Base-by-base conservation (phyloP, 139 green algal species). In the Picochlorum costavermella region DNA sequence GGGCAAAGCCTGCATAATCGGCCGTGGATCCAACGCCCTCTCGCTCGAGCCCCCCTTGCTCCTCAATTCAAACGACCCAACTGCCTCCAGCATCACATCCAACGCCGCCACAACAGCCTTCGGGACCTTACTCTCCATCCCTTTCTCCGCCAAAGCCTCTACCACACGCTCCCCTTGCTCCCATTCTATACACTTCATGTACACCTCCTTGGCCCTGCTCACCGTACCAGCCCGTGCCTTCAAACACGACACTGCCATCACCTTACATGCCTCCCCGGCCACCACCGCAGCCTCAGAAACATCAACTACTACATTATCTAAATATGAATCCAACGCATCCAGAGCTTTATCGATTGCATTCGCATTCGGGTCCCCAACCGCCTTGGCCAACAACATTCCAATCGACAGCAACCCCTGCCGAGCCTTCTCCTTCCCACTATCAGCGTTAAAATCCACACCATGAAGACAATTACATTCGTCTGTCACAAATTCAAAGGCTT, bases 291-390 rank as follows among this genome's bases (percentile, higher is more conserved):
- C 86, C n/a, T 80, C 62, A 11, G 58, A 57, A 4, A 86, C 76
- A 4, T 68, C 67, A 40, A 40, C 33, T 12, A 40, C 33, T n/a
- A 67, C 69, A 33, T 86, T 88, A 10, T 55, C 56, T 4, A 95
- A 69, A 33, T 76, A 91, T 0, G 75, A 73, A 5, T 61, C 30
- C 13, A 92, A 56, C 1, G 86, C 83, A 17, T 97, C 92, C 40
- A 97, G 72, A 0, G 87, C 91, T 64, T 90, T 95, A 56, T 97
- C 91, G 57, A 95, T 76, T 1, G 86, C 89, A 30, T 90, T 80
- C 6, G 88, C 90, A 61, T 97, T 97, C 9, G 81, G 57, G 49
- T 97, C 91, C 3, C 66, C 72, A 14, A 88, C 76, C 0, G 78
- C 85, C 65, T 95, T 97, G 17, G 72, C 28, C 9, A 98, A 83